Conservation (phyloP, 352 stramenopile genomes). For the Globisporangium camurandrum region DNA sequence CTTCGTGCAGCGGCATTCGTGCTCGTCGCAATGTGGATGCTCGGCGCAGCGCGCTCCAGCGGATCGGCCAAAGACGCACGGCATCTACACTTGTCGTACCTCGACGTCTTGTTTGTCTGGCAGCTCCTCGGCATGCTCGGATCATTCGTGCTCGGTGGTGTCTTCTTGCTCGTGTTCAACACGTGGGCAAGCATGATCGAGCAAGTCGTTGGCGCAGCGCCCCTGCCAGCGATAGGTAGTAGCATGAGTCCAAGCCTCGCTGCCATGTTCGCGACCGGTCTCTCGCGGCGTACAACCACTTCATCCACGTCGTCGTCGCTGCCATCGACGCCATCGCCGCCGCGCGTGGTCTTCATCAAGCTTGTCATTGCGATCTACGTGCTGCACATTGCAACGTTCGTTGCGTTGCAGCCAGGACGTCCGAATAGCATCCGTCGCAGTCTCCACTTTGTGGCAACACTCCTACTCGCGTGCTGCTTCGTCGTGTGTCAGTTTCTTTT, state of each 20-base stretch:
- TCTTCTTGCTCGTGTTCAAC: slow-evolving; percentile 59
- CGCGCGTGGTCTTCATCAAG: slow-evolving; percentile 45
- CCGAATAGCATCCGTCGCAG: slow-evolving; percentile 22
- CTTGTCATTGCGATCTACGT: slow-evolving; percentile 40
- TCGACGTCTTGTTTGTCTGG: slow-evolving; percentile 50
- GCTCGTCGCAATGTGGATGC: slow-evolving; percentile 46
- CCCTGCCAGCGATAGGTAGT: background rate
- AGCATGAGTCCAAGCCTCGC: background rate
- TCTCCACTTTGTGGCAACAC: slow-evolving; percentile 37
- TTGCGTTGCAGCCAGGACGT: slow-evolving; percentile 25
- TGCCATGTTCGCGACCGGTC: background rate
- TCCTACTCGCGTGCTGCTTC: slow-evolving; percentile 43
- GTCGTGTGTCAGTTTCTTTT: slow-evolving; percentile 38
- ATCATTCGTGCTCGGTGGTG: slow-evolving; percentile 32
- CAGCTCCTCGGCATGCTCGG: slow-evolving; percentile 36
- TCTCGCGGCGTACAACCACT: slow-evolving; percentile 3
- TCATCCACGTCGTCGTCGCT: no score
- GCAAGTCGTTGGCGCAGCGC: slow-evolving; percentile 25
- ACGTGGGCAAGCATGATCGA: slow-evolving; percentile 64
- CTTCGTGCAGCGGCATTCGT: slow-evolving; percentile 40
- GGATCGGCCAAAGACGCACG: slow-evolving; percentile 26
- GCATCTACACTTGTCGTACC: slow-evolving; percentile 50
- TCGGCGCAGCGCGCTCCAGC: slow-evolving; percentile 27
- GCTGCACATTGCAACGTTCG: slow-evolving; percentile 38
- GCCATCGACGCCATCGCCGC: slow-evolving; percentile 14